These are phyloP conservation scores for Pelargonium nanum DNA, from an alignment of 345 rosid genomes.

Conservation along the genomic window DNA sequence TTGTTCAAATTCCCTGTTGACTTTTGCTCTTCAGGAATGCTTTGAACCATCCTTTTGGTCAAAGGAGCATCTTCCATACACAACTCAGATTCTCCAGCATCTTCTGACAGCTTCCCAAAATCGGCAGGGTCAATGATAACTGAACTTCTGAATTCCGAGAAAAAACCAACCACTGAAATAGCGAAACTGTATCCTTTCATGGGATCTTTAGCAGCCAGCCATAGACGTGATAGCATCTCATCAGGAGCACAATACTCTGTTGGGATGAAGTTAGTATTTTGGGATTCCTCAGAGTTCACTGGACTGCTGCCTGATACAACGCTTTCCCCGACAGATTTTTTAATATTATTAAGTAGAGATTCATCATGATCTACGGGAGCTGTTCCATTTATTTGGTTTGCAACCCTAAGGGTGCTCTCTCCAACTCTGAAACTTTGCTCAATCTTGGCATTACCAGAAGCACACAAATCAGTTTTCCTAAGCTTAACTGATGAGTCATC, in stretches of 20 bases:
- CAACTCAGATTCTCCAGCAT: conserved; percentile 13
- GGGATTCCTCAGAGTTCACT: conserved; percentile 9
- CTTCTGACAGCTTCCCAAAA: conserved; percentile 12
- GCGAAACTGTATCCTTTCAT: conserved; percentile 15
- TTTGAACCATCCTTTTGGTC: conserved; percentile 3
- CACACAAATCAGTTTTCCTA: conserved; percentile 14
- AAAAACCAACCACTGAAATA: conserved; percentile 22
- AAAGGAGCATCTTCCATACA: conserved; percentile 22
- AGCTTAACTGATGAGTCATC: conserved; percentile 19
- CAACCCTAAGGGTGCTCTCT: conserved; percentile 27
- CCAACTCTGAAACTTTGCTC: conserved; percentile 31
- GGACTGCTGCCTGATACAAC: background rate
- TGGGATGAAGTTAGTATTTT: conserved; percentile 10
- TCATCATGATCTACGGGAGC: conserved; percentile 9
- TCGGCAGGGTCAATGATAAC: conserved; percentile 20
- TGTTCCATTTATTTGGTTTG: conserved; percentile 17
- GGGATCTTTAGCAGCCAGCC: conserved; percentile 29
- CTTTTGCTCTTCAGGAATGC: conserved; percentile 3
- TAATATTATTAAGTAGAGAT: conserved; percentile 1
- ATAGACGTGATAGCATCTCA: conserved; percentile 26
- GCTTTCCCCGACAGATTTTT: background rate
- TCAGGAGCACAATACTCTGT: conserved; percentile 20
- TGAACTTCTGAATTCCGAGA: conserved; percentile 31
- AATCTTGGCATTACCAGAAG: conserved; percentile 11
- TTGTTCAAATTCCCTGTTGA: background rate